Conservation (phyloP, 805 yeast species). For the Maudiozyma saulgeensis region DNA sequence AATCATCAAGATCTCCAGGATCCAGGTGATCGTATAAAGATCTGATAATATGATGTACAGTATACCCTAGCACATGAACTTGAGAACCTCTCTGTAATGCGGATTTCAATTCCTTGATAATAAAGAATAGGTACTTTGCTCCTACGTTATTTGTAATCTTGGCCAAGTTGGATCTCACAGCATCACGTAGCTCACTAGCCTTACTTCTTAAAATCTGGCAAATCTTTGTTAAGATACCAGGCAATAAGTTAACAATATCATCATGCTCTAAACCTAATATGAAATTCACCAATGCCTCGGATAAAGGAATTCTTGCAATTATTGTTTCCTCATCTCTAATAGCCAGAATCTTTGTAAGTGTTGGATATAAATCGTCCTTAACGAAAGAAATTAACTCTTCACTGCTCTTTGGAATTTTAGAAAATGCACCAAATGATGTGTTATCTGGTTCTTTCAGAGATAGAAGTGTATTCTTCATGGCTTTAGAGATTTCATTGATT, state of each 20-base stretch:
- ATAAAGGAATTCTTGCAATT: slow-evolving; percentile 62
- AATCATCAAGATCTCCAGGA: slow-evolving; percentile 70
- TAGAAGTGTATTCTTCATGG: slow-evolving; percentile 34
- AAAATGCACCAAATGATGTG: slow-evolving; percentile 10
- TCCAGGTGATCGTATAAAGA: slow-evolving; percentile 37
- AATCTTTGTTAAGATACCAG: slow-evolving; percentile 75
- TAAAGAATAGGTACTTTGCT: slow-evolving; percentile 58
- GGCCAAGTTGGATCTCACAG: slow-evolving; percentile 66
- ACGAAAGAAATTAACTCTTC: slow-evolving; percentile 40
- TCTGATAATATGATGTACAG: slow-evolving; percentile 65
- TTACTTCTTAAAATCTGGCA: slow-evolving; percentile 82
- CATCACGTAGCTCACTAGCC: slow-evolving; percentile 81
- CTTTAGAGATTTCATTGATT: slow-evolving; percentile 45
- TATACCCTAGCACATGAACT: slow-evolving; percentile 81
- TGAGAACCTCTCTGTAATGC: slow-evolving; percentile 88
- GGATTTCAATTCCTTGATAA: slow-evolving; percentile 64
- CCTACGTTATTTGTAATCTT: slow-evolving; percentile 60
- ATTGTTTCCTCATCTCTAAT: slow-evolving; percentile 73
- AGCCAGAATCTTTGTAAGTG: slow-evolving; percentile 48
- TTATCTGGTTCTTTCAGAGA: slow-evolving; percentile 9
- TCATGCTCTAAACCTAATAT: slow-evolving; percentile 53
- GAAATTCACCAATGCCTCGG: slow-evolving; percentile 69
- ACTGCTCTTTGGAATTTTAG: slow-evolving; percentile 31
- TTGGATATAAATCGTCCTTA: slow-evolving; percentile 49
- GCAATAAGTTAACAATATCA: slow-evolving; percentile 49